Base-by-base conservation (phyloP, 495 filamentous ascomycete species). In the Pyrenula massariospora region DNA sequence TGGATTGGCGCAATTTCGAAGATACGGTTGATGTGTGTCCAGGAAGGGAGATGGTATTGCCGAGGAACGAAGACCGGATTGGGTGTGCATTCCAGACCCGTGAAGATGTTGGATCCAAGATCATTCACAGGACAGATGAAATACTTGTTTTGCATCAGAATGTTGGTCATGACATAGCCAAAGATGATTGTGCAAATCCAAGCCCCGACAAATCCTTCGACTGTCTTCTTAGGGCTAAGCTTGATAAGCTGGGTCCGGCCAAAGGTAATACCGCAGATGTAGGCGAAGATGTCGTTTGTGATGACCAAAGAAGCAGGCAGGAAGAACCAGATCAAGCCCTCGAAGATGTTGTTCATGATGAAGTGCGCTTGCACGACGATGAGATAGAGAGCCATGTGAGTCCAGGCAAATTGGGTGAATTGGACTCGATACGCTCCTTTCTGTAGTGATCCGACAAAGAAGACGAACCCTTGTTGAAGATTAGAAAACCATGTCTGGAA, bases 291-390 rank as follows among this genome's bases (percentile, higher is more conserved):
- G 69, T 99, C 94, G 65, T 99, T 99, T 42, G 88, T 95, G 65
- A 97, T 96, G 63, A 99, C 94, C 56, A 99, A 79, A 24, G 88
- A 86, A 2, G 89, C 91, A 1, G 94, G 94, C 50, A 99, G 77
- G 80, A 99, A 96, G 78, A 99, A 97, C 94, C 94, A 99, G 68
- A 99, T 93, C 89, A 99, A 90, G 70, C 94, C 94, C 73, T 99
- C 94, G 68, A 99, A 92, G 58, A 97, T 85, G 71, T 97, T 99
- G 77, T 99, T 97, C 87, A 99, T 96, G 70, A 99, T 89, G 66
- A 99, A 99, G 70, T 99, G 94, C 22, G 94, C 90, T 68, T 99
- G 94, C 12, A 96, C 89, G 22, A 96, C 91, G 62, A 99, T 96
- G 64, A 99, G 73, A 75, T 95, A 96, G 25, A 99, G 80, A 1